Base-by-base conservation (phyloP, 495 filamentous ascomycete genomes). In the Penicillium paradoxum region DNA sequence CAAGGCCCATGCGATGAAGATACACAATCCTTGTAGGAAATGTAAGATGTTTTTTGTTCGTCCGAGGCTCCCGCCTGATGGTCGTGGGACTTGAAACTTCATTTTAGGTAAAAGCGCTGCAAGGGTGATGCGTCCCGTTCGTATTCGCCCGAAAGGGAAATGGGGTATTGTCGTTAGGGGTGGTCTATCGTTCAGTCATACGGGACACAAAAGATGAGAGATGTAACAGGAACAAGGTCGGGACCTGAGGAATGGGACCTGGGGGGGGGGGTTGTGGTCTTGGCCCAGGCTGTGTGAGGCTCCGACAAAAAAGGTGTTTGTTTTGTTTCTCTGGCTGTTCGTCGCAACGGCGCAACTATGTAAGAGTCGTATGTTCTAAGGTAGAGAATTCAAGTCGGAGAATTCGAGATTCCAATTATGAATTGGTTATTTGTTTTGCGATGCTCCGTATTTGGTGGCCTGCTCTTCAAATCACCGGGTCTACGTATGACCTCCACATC, bases 1-100 rank as follows among this genome's bases (percentile, higher is more conserved):
- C 30, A 93, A 67, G 49, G 81, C 83, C 77, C 83, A 90, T 34
- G 80, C 79, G 15, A 92, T 67, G 60, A 92, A 83, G 52, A 81
- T 85, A 48, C 87, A 64, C 38, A 89, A 66, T 11, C 73, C 77
- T 67, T 96, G 90, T 6, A 69, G 21, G 27, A 71, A 75, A 65
- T 80, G 77, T 36, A 79, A 54, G 45, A 68, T 53, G 42, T 77
- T 79, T 57, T 80, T 80, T 11, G 65, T 72, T 47, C 72, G 66
- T 29, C 71, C 72, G 48, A 74, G 62, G 44, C 66, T 75, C 39
- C 69, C 64, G 46, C 63, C 63, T 17, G 63, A 64, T 4, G 71
- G 63, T n/a, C 58, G 54, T 9, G 59, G 57, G 30, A 68, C 44
- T 39, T 63, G 72, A 32, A 72, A 50, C 55, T 54, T 65, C 67